Percentiles rank a stretch among this genome's conserved stretches.
Evolutionary conservation across 1,139 yeast genomes (phyloP).

Genomic region (Candida glucosophila): DNA sequence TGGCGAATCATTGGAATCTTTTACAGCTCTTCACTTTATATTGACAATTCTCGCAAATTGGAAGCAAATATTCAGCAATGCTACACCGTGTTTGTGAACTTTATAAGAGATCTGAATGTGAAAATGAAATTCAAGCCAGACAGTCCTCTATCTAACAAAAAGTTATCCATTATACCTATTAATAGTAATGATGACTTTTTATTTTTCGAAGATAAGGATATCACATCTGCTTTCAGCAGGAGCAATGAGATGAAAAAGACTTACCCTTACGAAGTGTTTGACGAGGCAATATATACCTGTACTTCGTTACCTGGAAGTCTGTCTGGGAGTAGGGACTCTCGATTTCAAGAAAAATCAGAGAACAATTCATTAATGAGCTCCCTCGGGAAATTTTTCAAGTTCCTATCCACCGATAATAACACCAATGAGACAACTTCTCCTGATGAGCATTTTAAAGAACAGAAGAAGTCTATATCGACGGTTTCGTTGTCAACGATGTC

Average conservation of each 20-base stretch:
- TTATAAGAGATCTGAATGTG: conserved; percentile 2
- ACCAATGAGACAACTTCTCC: no score
- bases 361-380: conserved; percentile 28
- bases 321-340: conserved; percentile 7
- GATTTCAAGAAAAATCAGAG: no score
- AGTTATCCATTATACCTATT: conserved; percentile 35
- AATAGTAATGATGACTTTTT: conserved; percentile 20
- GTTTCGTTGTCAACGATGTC: no score
- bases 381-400: conserved; percentile 30
- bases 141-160: conserved; percentile 44
- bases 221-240: no score
- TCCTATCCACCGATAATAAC: conserved; percentile 25
- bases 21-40: conserved; percentile 20
- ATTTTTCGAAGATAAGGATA: conserved; percentile 10
- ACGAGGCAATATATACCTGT: conserved; percentile 64
- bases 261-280: conserved; percentile 68
- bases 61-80: conserved; percentile 9
- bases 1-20: conserved; percentile 57
- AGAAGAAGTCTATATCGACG: no score
- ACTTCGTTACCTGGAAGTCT: conserved; percentile 21
- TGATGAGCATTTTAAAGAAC: no score
- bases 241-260: conserved; percentile 35
- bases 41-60: conserved; percentile 13
- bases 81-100: conserved; percentile 13
- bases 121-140: conserved; percentile 22